phyloP scores from a whole-genome alignment of 2,329 filamentous ascomycete species.

The Nothomitra cinnamomea region DNA sequence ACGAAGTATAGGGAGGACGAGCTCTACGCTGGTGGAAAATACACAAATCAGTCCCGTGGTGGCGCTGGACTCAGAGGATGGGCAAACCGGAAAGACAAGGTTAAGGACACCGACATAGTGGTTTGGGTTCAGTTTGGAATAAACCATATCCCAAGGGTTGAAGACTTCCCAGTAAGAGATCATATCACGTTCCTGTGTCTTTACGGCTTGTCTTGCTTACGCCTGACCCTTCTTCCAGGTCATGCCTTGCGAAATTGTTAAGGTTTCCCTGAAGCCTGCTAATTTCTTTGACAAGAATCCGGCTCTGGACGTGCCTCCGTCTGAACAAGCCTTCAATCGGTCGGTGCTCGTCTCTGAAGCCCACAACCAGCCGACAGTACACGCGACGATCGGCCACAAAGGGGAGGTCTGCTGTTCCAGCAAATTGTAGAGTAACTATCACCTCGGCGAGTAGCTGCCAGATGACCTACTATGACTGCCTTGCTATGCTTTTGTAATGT shows the following conservation, averaged over 20 bases:
- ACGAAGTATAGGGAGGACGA: constrained; percentile 36
- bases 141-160: constrained; percentile 45
- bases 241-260: constrained; percentile 44
- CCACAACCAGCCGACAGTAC: constrained; percentile 1
- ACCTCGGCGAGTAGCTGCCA: not conserved
- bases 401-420: constrained; percentile 1
- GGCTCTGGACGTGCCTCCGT: constrained; percentile 32
- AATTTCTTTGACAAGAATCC: constrained; percentile 38
- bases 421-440: not conserved
- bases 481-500: not conserved
- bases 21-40: constrained; percentile 35
- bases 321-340: constrained; percentile 27
- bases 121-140: constrained; percentile 42
- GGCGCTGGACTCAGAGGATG: constrained; percentile 37
- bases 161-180: constrained; percentile 34
- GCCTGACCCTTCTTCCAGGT: constrained; percentile 19
- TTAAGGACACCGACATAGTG: constrained; percentile 36
- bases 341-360: constrained; percentile 3
- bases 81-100: constrained; percentile 28
- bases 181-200: not conserved
- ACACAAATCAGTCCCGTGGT: constrained; percentile 38
- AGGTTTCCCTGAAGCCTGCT: constrained; percentile 31
- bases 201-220: not conserved
- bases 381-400: not conserved
- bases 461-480: not conserved